These are phyloP conservation scores for Vitis riparia DNA, from an alignment of 164 flowering plant genomes.

Conservation along the genomic window DNA sequence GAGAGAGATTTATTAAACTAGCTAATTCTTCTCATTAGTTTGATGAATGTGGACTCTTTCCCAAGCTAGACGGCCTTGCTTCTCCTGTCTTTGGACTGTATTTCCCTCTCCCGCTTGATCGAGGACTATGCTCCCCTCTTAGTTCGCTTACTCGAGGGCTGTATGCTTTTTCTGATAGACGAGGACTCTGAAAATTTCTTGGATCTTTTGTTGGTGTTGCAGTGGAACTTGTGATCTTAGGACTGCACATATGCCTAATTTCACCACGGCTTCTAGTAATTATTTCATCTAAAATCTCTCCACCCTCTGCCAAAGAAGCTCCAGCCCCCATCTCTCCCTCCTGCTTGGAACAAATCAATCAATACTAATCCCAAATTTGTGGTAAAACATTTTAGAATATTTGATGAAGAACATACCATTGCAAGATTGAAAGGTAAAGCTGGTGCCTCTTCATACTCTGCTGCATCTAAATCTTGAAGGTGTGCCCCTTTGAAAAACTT, in stretches of 20 bases:
- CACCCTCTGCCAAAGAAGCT: conserved; percentile 51
- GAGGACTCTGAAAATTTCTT: conserved; percentile 55
- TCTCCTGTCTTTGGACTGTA: conserved; percentile 52
- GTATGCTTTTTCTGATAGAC: conserved; percentile 37
- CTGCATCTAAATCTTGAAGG: conserved; percentile 96
- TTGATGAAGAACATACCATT: conserved; percentile 32
- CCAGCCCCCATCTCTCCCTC: conserved; percentile 54
- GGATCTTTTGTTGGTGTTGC: conserved; percentile 65
- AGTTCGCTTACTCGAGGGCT: conserved; percentile 75
- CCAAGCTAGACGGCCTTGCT: conserved; percentile 47
- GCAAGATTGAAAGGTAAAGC: conserved; percentile 76
- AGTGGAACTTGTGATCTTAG: conserved; percentile 82
- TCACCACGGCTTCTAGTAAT: conserved; percentile 95
- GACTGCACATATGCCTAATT: conserved; percentile 62
- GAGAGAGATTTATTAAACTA: not conserved
- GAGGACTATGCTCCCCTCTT: conserved; percentile 55
- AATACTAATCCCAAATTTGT: not conserved
- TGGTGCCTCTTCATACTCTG: conserved; percentile 94
- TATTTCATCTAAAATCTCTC: conserved; percentile 80
- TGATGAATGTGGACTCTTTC: conserved; percentile 39
- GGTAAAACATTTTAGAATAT: not conserved
- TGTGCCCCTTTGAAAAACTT: conserved; percentile 93
- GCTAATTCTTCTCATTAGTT: conserved; percentile 12
- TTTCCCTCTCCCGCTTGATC: conserved; percentile 33
- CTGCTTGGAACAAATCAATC: conserved; percentile 28